Evolutionary conservation across 345 rosid species (phyloP).

Genomic region (Melastoma malabathricum): DNA sequence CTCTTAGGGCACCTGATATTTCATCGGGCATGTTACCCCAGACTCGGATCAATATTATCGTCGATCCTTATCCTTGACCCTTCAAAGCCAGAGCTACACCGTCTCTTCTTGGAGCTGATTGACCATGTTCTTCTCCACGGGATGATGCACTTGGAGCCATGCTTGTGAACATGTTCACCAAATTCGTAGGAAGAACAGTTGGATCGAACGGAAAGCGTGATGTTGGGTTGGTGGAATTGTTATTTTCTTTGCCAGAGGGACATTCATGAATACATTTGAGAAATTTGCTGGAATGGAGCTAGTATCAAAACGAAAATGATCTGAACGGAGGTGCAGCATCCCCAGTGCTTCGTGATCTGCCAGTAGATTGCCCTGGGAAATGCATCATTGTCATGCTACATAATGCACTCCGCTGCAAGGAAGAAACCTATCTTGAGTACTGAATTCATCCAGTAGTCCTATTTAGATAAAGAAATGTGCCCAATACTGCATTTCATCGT

Average conservation of each 20-base stretch:
- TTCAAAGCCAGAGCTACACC: slow-evolving; percentile 9
- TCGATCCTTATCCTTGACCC: slow-evolving; percentile 28
- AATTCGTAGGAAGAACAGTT: slow-evolving; percentile 1
- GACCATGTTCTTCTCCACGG: slow-evolving; percentile 27
- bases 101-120: slow-evolving; percentile 21
- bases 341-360: slow-evolving; percentile 8
- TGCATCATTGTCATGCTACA: slow-evolving; percentile 20
- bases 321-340: slow-evolving; percentile 4
- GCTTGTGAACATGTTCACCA: slow-evolving; percentile 8
- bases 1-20: slow-evolving; percentile 43
- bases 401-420: slow-evolving; percentile 7
- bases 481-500: too few species aligned
- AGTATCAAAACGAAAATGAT: slow-evolving; percentile 6
- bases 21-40: slow-evolving; percentile 39
- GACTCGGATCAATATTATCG: slow-evolving; percentile 26
- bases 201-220: slow-evolving; percentile 6
- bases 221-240: slow-evolving; percentile 14
- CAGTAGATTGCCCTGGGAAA: slow-evolving; percentile 15
- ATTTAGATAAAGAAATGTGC: too few species aligned
- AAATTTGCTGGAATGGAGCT: slow-evolving; percentile 6
- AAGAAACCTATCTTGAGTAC: slow-evolving; percentile 12
- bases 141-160: slow-evolving; percentile 6
- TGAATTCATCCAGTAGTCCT: background rate
- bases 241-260: slow-evolving; percentile 5
- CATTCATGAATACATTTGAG: slow-evolving; percentile 10